Evolutionary conservation across 495 filamentous ascomycete genomes (phyloP), one percentile per base, ranked within the genome.

Genomic region (Cercophora sp.): DNA sequence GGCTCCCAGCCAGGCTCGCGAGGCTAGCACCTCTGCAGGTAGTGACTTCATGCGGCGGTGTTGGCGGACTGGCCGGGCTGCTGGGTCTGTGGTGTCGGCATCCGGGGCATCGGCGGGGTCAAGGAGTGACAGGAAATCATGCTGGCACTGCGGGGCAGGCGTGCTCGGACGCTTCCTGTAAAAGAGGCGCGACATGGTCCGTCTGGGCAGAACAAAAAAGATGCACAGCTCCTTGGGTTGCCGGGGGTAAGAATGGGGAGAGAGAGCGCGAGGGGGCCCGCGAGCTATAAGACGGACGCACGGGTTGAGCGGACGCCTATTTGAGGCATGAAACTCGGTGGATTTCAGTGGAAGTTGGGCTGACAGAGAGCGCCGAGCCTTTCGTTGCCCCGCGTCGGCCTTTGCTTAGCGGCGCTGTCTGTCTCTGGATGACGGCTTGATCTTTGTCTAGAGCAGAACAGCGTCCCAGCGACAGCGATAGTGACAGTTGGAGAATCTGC

Each of bases 41-140:
- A 45, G 8, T 16, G 34, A 48, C 44, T 52, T 48, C 44, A 23
- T 25, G 18, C 36, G 42, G 20, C 32, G 29, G 10, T 54, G 55
- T n/a, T n/a, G n/a, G 2, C 16, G 32, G 24, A 20, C 16, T 15
- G 49, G 25, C 25, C 27, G 48, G 4, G 29, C 18, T 18, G 44
- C 31, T 24, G 45, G 10, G 43, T 25, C 23, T 8, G 22, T 5
- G 29, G 20, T 8, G 24, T 27, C 36, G 46, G 25, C 13, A 36
- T 20, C 22, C 8, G 13, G 26, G 26, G 35, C 32, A 32, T n/a
- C 36, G 29, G 39, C 54, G n/a, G 57, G 54, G 26, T 59, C 57
- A 13, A 68, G 49, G 25, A 68, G 57, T n/a, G 65, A 64, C n/a
- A 48, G 55, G 53, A 62, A 66, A 1, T 63, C 54, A 22, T 48